These are phyloP conservation scores for Tilletia walkeri DNA, from an alignment of 1,284 basidiomycete genomes.

Conservation along the genomic window DNA sequence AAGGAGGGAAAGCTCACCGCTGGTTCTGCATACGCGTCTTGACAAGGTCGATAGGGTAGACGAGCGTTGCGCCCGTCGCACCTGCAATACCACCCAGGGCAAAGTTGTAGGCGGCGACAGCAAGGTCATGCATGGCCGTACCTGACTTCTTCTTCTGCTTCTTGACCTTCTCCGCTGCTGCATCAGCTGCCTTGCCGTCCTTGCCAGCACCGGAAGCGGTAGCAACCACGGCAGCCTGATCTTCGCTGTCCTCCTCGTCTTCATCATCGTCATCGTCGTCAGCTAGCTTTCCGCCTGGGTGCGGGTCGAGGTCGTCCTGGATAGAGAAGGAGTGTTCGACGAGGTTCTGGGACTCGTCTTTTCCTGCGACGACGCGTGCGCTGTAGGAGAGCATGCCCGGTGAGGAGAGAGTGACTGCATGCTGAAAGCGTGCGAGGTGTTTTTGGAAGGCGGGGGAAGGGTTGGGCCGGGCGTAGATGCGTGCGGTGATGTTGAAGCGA, in stretches of 20 bases:
- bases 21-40: constrained; percentile 92
- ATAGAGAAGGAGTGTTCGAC: constrained; percentile 50
- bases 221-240: neutral
- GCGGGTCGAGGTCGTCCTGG: constrained; percentile 47
- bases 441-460: constrained; percentile 42
- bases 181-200: neutral
- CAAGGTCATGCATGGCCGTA: constrained; percentile 34
- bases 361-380: constrained; percentile 41
- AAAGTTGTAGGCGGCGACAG: constrained; percentile 72
- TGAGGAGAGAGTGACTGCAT: constrained; percentile 42
- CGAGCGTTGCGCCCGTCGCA: constrained; percentile 81
- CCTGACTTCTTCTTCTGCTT: constrained; percentile 29
- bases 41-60: constrained; percentile 92
- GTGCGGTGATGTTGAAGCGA: constrained; percentile 43
- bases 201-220: neutral
- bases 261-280: constrained; percentile 15
- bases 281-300: constrained; percentile 21
- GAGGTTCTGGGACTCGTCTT: constrained; percentile 37
- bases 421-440: constrained; percentile 44
- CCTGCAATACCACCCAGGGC: constrained; percentile 87
- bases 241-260: constrained; percentile 17
- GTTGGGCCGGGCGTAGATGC: constrained; percentile 43
- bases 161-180: neutral
- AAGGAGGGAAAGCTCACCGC: constrained; percentile 27
- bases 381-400: constrained; percentile 50